phyloP scores from a whole-genome alignment of 2,329 filamentous ascomycete genomes.

The Nothophaeocryptopus gaeumannii region DNA sequence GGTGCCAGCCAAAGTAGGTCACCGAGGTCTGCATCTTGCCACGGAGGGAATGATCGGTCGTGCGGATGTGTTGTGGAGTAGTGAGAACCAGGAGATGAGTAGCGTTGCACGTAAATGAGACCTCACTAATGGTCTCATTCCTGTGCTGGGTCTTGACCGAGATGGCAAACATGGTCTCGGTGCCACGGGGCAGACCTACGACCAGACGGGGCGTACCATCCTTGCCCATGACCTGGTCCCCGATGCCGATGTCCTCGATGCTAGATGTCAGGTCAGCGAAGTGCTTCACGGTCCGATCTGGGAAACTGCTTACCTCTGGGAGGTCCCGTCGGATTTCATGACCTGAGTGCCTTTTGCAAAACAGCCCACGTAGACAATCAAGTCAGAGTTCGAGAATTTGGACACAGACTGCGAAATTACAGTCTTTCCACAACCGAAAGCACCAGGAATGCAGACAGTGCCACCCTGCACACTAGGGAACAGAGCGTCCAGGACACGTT shows the following conservation, averaged over 20 bases:
- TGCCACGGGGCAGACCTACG: neutral
- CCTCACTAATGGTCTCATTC: conserved; percentile 1
- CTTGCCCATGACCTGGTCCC: conserved; percentile 1
- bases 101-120: neutral
- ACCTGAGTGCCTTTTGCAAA: neutral
- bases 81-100: neutral
- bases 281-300: too few relatives aligned
- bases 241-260: neutral
- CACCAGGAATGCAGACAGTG: conserved; percentile 95
- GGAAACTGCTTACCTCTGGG: too few relatives aligned
- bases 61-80: neutral
- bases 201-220: neutral
- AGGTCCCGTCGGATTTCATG: neutral
- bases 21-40: too few relatives aligned
- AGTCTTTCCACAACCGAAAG: conserved; percentile 98
- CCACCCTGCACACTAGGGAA: conserved; percentile 97
- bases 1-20: too few relatives aligned
- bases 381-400: conserved; percentile 99
- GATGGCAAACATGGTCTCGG: neutral
- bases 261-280: too few relatives aligned
- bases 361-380: conserved; percentile 94
- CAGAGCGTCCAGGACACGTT: conserved; percentile 91
- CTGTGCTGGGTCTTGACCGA: neutral
- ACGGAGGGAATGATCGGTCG: too few relatives aligned
- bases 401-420: conserved; percentile 98